Evolutionary conservation across 805 yeast species (phyloP).

Genomic region (Kluyveromyces lactis): DNA sequence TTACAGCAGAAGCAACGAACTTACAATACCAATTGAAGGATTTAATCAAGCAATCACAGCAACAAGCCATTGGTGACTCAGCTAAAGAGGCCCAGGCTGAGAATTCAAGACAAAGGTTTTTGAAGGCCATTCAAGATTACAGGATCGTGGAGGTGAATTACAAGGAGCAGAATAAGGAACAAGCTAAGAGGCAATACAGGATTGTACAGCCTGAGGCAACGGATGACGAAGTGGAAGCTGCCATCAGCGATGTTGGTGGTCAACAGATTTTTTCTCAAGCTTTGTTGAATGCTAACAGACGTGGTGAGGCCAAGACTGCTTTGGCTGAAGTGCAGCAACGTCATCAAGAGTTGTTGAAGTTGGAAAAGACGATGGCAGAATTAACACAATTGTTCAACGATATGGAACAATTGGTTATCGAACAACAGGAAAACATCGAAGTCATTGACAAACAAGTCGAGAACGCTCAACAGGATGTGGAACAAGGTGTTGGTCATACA

Average conservation of each 20-base stretch:
- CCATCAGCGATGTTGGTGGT: slow-evolving; percentile 74
- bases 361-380: slow-evolving; percentile 93
- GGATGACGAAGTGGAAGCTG: slow-evolving; percentile 74
- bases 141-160: slow-evolving; percentile 80
- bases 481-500: slow-evolving; percentile 91
- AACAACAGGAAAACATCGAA: slow-evolving; percentile 84
- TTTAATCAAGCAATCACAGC: slow-evolving; percentile 70
- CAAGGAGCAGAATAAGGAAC: slow-evolving; percentile 73
- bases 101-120: slow-evolving; percentile 74
- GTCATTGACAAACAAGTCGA: slow-evolving; percentile 74
- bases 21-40: slow-evolving; percentile 68
- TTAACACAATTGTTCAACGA: slow-evolving; percentile 90
- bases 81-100: slow-evolving; percentile 89
- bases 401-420: slow-evolving; percentile 92
- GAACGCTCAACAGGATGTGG: slow-evolving; percentile 82
- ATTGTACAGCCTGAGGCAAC: slow-evolving; percentile 84
- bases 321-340: slow-evolving; percentile 92
- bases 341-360: slow-evolving; percentile 88
- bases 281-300: slow-evolving; percentile 71
- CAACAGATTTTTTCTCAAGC: slow-evolving; percentile 95
- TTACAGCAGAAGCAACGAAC: slow-evolving; percentile 69
- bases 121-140: slow-evolving; percentile 79
- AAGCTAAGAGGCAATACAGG: slow-evolving; percentile 87
- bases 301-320: slow-evolving; percentile 93
- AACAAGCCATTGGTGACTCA: slow-evolving; percentile 58